Evolutionary conservation across 75 land plant species (phyloP).

Genomic region (Pinus tabuliformis): DNA sequence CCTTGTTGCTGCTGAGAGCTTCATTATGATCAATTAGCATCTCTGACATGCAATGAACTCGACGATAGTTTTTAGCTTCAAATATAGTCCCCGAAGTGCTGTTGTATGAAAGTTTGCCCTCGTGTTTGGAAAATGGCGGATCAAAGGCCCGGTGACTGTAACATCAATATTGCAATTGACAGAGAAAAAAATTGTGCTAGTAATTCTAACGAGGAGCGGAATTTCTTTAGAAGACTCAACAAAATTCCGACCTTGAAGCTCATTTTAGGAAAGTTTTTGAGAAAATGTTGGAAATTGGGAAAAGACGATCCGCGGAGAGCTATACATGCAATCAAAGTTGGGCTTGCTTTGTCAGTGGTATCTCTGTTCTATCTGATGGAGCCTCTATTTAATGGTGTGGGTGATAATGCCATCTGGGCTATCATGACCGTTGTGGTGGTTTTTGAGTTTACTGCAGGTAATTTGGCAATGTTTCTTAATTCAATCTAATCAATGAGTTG

Average conservation of each 20-base stretch:
- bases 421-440: slow-evolving; percentile 51
- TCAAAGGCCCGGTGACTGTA: neutral
- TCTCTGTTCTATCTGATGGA: slow-evolving; percentile 28
- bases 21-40: too few relatives aligned
- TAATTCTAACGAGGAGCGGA: neutral
- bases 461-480: neutral
- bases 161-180: neutral
- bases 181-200: neutral
- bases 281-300: neutral
- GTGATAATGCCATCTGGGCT: slow-evolving; percentile 49
- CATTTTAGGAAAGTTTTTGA: neutral
- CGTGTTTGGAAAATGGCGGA: neutral
- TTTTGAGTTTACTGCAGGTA: slow-evolving; percentile 52
- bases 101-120: too few relatives aligned
- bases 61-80: too few relatives aligned
- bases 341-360: slow-evolving; percentile 33
- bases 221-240: neutral
- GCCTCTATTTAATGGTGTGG: slow-evolving; percentile 27
- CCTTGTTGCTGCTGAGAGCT: too few relatives aligned
- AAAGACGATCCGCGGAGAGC: slow-evolving; percentile 36
- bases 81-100: too few relatives aligned
- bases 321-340: slow-evolving; percentile 41
- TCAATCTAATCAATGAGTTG: neutral
- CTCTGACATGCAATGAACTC: too few relatives aligned
- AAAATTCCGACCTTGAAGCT: neutral